phyloP scores from a whole-genome alignment of 192 early-diverging fungal species.

The Coemansia sp. region DNA sequence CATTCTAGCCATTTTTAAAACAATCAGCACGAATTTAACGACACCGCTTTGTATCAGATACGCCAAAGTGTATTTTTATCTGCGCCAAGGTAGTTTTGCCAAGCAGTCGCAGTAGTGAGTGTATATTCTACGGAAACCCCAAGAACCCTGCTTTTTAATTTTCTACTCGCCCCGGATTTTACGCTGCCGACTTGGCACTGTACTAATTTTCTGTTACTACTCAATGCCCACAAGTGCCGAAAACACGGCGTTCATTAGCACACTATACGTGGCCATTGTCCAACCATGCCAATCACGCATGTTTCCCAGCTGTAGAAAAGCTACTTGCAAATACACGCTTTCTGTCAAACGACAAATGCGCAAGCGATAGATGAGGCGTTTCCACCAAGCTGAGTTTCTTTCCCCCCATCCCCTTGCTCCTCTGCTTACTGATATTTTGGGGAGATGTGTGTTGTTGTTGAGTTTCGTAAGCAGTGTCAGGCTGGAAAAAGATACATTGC shows the following conservation, averaged over 20 bases:
- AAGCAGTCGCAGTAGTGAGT: background rate
- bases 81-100: background rate
- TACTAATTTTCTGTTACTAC: background rate
- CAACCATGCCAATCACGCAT: background rate
- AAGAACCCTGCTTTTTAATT: background rate
- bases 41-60: background rate
- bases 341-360: background rate
- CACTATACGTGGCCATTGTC: background rate
- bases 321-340: background rate
- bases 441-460: too few species aligned
- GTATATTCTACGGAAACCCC: background rate
- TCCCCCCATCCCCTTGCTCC: background rate
- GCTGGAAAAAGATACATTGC: too few species aligned
- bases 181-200: background rate
- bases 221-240: background rate
- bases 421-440: background rate
- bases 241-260: background rate
- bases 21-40: background rate
- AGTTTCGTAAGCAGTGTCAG: too few species aligned
- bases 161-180: background rate
- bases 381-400: too few species aligned
- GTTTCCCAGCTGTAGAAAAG: background rate
- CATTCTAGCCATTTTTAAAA: background rate
- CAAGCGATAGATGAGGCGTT: background rate
- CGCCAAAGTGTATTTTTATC: background rate